Evolutionary conservation across 2,329 filamentous ascomycete species (phyloP).

Genomic region (Fusarium sp.): DNA sequence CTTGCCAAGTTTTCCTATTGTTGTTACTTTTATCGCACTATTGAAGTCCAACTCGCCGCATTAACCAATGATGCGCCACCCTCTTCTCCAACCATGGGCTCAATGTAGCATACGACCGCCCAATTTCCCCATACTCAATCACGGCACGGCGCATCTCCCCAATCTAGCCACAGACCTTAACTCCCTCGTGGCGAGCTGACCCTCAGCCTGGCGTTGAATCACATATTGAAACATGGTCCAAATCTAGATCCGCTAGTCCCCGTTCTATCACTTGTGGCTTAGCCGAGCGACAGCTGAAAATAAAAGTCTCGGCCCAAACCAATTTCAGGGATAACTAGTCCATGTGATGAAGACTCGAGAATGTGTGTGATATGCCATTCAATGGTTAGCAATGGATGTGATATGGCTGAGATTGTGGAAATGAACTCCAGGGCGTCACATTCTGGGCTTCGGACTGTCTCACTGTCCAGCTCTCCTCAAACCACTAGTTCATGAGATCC

Average conservation of each 20-base stretch:
- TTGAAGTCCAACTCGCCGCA: background rate
- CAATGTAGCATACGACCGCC: too few species aligned
- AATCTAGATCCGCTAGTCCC: background rate
- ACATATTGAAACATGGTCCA: background rate
- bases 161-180: background rate
- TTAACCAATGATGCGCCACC: too few species aligned
- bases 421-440: background rate
- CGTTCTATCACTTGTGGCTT: background rate
- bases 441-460: background rate
- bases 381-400: background rate
- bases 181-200: background rate
- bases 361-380: background rate
- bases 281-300: background rate
- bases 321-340: background rate
- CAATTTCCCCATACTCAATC: background rate
- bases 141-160: background rate
- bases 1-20: fast-evolving
- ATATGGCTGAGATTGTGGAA: background rate
- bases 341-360: background rate
- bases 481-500: background rate
- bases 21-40: background rate
- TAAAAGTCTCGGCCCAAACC: background rate
- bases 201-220: background rate
- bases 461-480: background rate
- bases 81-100: too few species aligned